A percentile compares a stretch with the other conserved stretches of the same genome.
These are phyloP conservation scores for Cyberlindnera suaveolens DNA, from an alignment of 805 yeast genomes.

Conservation along the genomic window DNA sequence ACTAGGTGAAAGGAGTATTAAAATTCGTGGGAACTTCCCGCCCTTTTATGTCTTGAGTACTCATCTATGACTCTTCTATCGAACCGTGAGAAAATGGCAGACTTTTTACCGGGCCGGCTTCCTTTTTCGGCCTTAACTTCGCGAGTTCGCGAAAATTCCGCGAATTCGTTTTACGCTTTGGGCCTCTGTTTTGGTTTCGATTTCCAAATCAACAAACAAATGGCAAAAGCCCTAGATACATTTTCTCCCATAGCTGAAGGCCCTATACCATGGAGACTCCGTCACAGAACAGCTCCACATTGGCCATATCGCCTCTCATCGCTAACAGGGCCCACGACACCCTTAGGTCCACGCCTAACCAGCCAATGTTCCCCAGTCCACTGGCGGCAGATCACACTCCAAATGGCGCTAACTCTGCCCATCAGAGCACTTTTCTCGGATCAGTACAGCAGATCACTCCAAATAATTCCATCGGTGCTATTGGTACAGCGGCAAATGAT, in stretches of 20 bases:
- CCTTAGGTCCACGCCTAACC: slow-evolving; percentile 44
- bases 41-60: no score
- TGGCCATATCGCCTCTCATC: slow-evolving; percentile 66
- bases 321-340: slow-evolving; percentile 28
- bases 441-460: neutral
- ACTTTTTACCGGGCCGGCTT: neutral
- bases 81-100: no score
- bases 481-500: slow-evolving; percentile 1
- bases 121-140: neutral
- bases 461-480: neutral
- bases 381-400: slow-evolving; percentile 26
- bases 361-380: slow-evolving; percentile 28
- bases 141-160: neutral
- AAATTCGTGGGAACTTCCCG: neutral
- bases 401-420: neutral
- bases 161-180: neutral
- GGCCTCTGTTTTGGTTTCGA: no score
- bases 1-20: neutral
- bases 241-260: neutral
- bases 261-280: slow-evolving; percentile 21
- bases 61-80: no score
- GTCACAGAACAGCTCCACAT: slow-evolving; percentile 65
- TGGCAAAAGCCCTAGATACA: no score
- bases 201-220: no score
- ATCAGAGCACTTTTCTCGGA: neutral